These are phyloP conservation scores for Neurospora pannonica DNA, from an alignment of 495 filamentous ascomycete genomes.

Conservation along the genomic window DNA sequence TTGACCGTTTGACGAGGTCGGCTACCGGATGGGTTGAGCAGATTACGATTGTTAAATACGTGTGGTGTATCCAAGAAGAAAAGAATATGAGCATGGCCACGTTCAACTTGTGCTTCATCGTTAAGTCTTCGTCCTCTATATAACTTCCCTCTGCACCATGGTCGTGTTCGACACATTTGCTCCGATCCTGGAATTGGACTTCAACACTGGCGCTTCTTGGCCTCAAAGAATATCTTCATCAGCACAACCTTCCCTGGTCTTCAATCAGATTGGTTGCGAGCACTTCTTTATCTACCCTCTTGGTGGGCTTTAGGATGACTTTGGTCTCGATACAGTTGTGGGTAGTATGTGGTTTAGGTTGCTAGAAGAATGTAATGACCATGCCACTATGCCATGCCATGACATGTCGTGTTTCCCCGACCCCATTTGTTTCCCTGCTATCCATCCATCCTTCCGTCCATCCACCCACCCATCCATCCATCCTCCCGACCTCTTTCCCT, in stretches of 20 bases:
- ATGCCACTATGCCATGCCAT: background rate
- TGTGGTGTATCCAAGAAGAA: background rate
- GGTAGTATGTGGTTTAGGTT: background rate
- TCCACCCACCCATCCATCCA: background rate
- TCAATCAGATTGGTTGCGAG: background rate
- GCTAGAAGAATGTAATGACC: background rate
- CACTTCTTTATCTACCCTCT: background rate
- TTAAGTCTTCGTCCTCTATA: background rate
- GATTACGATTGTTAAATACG: background rate
- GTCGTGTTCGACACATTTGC: background rate
- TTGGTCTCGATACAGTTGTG: background rate
- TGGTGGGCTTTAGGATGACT: background rate
- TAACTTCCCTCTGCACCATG: background rate
- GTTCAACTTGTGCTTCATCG: background rate
- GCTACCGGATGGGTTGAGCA: background rate
- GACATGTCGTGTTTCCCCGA: background rate
- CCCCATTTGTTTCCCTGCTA: background rate
- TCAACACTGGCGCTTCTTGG: background rate
- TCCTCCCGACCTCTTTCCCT: background rate
- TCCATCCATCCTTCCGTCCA: background rate
- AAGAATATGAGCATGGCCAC: background rate
- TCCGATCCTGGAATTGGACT: background rate
- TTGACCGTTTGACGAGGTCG: background rate
- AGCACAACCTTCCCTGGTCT: background rate
- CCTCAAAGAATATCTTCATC: background rate